Evolutionary conservation across 2,329 filamentous ascomycete species (phyloP).

Genomic region (Talaromyces sp.): DNA sequence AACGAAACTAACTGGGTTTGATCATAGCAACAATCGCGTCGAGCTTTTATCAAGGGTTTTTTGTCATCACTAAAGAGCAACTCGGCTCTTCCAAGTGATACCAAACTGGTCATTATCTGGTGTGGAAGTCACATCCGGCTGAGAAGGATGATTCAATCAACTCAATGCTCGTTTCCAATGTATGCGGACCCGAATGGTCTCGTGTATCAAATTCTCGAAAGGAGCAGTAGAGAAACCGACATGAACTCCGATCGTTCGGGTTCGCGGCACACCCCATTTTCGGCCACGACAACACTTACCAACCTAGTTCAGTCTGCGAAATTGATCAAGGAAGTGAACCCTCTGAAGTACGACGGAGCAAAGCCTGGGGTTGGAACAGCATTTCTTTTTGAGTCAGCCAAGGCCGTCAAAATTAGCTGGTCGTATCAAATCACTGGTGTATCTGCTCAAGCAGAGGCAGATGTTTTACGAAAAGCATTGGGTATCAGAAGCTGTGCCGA

Average conservation of each 20-base stretch:
- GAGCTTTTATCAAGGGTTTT: slow-evolving; percentile 3
- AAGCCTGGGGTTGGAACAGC: slow-evolving; percentile 68
- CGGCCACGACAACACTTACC: slow-evolving; percentile 45
- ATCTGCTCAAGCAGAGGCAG: slow-evolving; percentile 71
- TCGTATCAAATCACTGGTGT: slow-evolving; percentile 79
- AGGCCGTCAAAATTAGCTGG: slow-evolving; percentile 67
- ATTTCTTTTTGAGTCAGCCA: slow-evolving; percentile 64
- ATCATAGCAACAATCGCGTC: slow-evolving; percentile 54
- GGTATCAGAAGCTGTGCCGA: background rate
- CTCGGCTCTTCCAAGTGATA: slow-evolving; percentile 47
- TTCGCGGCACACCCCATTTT: background rate
- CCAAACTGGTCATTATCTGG: slow-evolving; percentile 66
- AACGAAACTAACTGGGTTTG: slow-evolving; percentile 66
- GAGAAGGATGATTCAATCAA: slow-evolving; percentile 60
- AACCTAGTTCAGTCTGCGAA: slow-evolving; percentile 52
- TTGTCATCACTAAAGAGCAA: slow-evolving; percentile 21
- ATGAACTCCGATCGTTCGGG: slow-evolving; percentile 36
- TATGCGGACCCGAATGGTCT: slow-evolving; percentile 69
- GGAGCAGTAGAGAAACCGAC: slow-evolving; percentile 61
- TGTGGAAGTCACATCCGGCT: slow-evolving; percentile 69
- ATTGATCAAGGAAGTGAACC: slow-evolving; percentile 56
- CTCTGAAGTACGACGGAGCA: slow-evolving; percentile 62
- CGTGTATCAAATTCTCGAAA: slow-evolving; percentile 65
- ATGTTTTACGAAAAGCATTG: slow-evolving; percentile 12
- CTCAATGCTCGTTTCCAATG: slow-evolving; percentile 67